Conservation (phyloP, 495 filamentous ascomycete species). For the Opeltia flavorubescens region DNA sequence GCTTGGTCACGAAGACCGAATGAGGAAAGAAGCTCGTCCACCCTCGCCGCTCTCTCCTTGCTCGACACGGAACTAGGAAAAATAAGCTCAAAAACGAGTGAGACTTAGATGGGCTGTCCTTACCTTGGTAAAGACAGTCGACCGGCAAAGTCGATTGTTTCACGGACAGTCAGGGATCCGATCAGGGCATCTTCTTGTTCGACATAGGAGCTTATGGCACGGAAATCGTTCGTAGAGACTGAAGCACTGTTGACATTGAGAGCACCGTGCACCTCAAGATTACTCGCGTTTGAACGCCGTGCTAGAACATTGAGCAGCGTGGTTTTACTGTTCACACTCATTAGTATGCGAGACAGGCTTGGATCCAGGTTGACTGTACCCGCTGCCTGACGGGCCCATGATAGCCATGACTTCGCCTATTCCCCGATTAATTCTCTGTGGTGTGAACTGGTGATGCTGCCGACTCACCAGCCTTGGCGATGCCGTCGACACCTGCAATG, state of each 20-base stretch:
- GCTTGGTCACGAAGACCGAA: constrained; percentile 54
- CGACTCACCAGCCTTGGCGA: too few species aligned
- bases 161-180: constrained; percentile 59
- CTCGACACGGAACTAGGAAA: constrained; percentile 25
- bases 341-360: constrained; percentile 32
- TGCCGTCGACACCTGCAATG: neutral
- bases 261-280: constrained; percentile 16
- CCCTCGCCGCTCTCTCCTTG: constrained; percentile 35
- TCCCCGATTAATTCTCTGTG: neutral
- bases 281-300: constrained; percentile 33
- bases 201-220: constrained; percentile 36
- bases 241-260: constrained; percentile 4
- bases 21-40: constrained; percentile 39
- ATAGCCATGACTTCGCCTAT: constrained; percentile 2
- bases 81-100: neutral
- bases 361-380: too few species aligned
- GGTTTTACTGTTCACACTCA: constrained; percentile 71
- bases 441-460: too few species aligned
- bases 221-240: neutral
- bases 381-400: constrained; percentile 4
- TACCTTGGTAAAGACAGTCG: constrained; percentile 44
- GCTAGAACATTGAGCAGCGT: constrained; percentile 65
- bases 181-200: constrained; percentile 79
- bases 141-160: constrained; percentile 60
- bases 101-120: neutral